Conservation (phyloP, 192 early-diverging fungal genomes). For the Physocladia obscura region DNA sequence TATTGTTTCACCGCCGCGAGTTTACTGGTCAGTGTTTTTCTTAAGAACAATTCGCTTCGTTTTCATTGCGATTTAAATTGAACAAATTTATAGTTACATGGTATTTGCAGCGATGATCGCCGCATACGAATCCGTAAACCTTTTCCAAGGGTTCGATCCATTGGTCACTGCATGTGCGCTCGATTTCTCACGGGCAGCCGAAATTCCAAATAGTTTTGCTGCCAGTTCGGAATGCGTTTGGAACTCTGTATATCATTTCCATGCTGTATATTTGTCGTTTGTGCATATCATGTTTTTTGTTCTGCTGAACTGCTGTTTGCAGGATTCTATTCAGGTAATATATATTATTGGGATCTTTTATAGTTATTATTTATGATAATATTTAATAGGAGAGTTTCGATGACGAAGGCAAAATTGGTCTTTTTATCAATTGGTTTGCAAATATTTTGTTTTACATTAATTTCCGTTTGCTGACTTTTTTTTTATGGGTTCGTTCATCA, state of each 20-base stretch:
- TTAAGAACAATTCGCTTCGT: background rate
- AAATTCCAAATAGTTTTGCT: background rate
- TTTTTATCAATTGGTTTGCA: slow-evolving; percentile 6
- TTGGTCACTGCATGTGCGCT: background rate
- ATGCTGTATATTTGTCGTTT: slow-evolving; percentile 18
- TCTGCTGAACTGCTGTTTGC: slow-evolving; percentile 21
- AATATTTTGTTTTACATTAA: background rate
- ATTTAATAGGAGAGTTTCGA: background rate
- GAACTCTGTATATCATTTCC: slow-evolving; percentile 21
- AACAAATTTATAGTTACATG: slow-evolving; percentile 5
- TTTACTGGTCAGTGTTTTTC: background rate
- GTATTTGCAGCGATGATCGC: background rate
- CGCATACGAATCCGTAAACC: background rate
- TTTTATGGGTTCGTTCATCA: background rate
- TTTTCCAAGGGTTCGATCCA: background rate
- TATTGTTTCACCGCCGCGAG: background rate
- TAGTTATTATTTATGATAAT: background rate
- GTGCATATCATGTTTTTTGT: slow-evolving; percentile 28
- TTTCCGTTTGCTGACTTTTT: no score
- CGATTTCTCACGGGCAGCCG: background rate
- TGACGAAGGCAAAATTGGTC: background rate
- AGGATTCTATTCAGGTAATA: slow-evolving; percentile 4
- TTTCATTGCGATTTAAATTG: no score
- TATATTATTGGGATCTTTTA: background rate
- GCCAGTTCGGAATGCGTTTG: slow-evolving; percentile 8